phyloP scores from a whole-genome alignment of 495 filamentous ascomycete species.

The Aspergillus cristatus region DNA sequence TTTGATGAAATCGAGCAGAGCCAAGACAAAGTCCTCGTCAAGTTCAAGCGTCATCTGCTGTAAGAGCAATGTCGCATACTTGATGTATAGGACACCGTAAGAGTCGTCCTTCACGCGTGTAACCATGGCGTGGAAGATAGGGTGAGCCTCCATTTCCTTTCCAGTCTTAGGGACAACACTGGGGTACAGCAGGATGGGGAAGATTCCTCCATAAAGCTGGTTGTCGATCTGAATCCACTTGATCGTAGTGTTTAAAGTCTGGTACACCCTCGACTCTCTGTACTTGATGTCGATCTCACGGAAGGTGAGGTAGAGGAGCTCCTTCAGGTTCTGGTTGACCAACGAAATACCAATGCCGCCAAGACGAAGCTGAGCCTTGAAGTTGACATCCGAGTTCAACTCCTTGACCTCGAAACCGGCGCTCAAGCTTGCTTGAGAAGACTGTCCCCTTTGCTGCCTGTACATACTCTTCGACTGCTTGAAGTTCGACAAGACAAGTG shows the following conservation, averaged over 20 bases:
- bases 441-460: slow-evolving; percentile 58
- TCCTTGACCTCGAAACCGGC: slow-evolving; percentile 89
- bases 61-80: slow-evolving; percentile 86
- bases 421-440: slow-evolving; percentile 49
- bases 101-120: slow-evolving; percentile 96
- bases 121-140: slow-evolving; percentile 82
- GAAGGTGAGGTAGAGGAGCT: slow-evolving; percentile 89
- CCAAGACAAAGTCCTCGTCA: slow-evolving; percentile 96
- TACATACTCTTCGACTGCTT: slow-evolving; percentile 90
- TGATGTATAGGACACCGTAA: slow-evolving; percentile 96
- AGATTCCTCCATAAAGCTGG: slow-evolving; percentile 95
- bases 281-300: slow-evolving; percentile 87
- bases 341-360: slow-evolving; percentile 90
- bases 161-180: slow-evolving; percentile 98
- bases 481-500: slow-evolving; percentile 88
- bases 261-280: slow-evolving; percentile 83
- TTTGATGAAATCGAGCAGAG: slow-evolving; percentile 90
- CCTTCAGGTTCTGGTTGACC: slow-evolving; percentile 83
- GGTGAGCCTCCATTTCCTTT: slow-evolving; percentile 93
- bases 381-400: slow-evolving; percentile 73
- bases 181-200: slow-evolving; percentile 94
- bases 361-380: slow-evolving; percentile 77
- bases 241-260: slow-evolving; percentile 78
- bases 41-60: slow-evolving; percentile 98
- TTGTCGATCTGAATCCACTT: slow-evolving; percentile 99